phyloP scores from a whole-genome alignment of 768 basidiomycete species.

The Rubroboletus satanas region DNA sequence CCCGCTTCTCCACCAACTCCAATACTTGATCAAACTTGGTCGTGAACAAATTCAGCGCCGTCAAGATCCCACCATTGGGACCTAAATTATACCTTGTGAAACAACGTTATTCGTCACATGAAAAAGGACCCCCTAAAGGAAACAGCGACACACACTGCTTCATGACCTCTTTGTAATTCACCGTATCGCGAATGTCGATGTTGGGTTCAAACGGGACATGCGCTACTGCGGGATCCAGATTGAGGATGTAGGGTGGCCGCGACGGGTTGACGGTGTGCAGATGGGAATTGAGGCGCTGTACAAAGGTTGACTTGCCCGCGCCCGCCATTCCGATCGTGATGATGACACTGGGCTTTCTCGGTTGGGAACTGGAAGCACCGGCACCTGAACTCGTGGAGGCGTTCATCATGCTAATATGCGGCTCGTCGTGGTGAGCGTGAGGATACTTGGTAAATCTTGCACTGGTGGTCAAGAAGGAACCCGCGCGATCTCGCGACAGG shows the following conservation, averaged over 20 bases:
- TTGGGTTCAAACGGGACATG: slow-evolving; percentile 92
- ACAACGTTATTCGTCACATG: slow-evolving; percentile 13
- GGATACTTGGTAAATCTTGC: slow-evolving; percentile 1
- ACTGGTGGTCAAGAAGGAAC: slow-evolving; percentile 7
- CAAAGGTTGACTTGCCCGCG: slow-evolving; percentile 96
- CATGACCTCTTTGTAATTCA: slow-evolving; percentile 98
- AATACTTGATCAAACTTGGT: slow-evolving; percentile 99
- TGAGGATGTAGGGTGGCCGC: slow-evolving; percentile 89
- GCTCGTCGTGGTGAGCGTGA: neutral
- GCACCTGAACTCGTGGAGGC: slow-evolving; percentile 10
- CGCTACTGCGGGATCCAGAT: slow-evolving; percentile 94
- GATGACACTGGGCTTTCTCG: slow-evolving; percentile 69
- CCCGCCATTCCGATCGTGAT: slow-evolving; percentile 97
- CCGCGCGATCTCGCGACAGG: no score
- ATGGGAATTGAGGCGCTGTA: slow-evolving; percentile 91
- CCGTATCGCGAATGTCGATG: slow-evolving; percentile 96
- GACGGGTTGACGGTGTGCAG: slow-evolving; percentile 65
- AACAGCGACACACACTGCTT: slow-evolving; percentile 80
- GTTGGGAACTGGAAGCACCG: slow-evolving; percentile 2
- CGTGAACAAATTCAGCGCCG: slow-evolving; percentile 94
- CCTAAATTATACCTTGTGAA: slow-evolving; percentile 86
- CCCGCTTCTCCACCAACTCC: slow-evolving; percentile 83
- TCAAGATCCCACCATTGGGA: slow-evolving; percentile 96
- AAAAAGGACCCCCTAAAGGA: slow-evolving; percentile 11
- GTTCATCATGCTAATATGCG: slow-evolving; percentile 15